These are phyloP conservation scores for Globisporangium orthogonon DNA, from an alignment of 352 stramenopile species.

Conservation along the genomic window DNA sequence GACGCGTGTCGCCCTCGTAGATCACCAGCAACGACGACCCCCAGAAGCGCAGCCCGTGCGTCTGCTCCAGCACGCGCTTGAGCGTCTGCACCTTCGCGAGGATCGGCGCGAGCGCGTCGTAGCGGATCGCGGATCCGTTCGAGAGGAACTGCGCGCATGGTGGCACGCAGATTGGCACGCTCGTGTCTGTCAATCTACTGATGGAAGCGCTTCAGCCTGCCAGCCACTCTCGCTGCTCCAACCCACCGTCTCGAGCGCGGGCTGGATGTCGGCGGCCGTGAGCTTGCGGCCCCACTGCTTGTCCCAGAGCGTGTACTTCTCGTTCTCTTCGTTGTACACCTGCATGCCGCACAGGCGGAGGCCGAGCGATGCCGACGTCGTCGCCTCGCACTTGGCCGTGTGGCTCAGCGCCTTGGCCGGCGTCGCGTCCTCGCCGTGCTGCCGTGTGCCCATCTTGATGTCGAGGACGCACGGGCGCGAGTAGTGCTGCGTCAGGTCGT, in stretches of 20 bases:
- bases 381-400: slow-evolving; percentile 65
- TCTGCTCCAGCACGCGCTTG: slow-evolving; percentile 30
- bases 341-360: slow-evolving; percentile 80
- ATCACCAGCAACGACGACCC: slow-evolving; percentile 65
- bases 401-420: slow-evolving; percentile 65
- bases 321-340: slow-evolving; percentile 53
- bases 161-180: not conserved
- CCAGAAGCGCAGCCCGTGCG: slow-evolving; percentile 65
- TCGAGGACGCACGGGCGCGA: slow-evolving; percentile 62
- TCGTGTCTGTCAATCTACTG: not conserved
- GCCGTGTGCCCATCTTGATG: slow-evolving; percentile 78
- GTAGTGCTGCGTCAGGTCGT: slow-evolving; percentile 63
- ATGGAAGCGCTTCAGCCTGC: too few relatives aligned
- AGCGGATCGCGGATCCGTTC: slow-evolving; percentile 31
- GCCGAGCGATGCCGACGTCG: slow-evolving; percentile 58
- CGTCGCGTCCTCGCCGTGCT: slow-evolving; percentile 65
- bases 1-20: slow-evolving; percentile 57
- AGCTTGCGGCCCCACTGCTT: slow-evolving; percentile 74
- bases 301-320: slow-evolving; percentile 67
- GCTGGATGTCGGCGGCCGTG: slow-evolving; percentile 41
- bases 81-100: slow-evolving; percentile 38
- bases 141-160: slow-evolving; percentile 46
- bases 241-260: slow-evolving; percentile 55
- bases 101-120: slow-evolving; percentile 35
- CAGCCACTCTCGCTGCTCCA: not conserved